These are phyloP conservation scores for Hypholoma fasciculare DNA, from an alignment of 768 basidiomycete genomes.

Conservation along the genomic window DNA sequence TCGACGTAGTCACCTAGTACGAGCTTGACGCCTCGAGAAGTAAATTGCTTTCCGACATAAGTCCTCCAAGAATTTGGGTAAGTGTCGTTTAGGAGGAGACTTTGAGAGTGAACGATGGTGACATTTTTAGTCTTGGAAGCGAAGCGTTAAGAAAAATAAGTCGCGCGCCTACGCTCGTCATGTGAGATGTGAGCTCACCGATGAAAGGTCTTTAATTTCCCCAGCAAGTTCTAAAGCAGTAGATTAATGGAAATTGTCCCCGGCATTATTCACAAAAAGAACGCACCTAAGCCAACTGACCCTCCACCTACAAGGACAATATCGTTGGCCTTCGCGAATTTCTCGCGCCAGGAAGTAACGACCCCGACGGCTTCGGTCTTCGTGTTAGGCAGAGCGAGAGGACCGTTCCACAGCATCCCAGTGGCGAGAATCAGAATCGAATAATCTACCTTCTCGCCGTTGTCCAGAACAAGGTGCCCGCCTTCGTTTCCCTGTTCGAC, in stretches of 20 bases:
- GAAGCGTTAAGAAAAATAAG: constrained; percentile 21
- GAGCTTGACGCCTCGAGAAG: constrained; percentile 46
- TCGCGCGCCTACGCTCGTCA: background rate
- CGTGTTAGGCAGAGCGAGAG: constrained; percentile 41
- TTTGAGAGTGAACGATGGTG: constrained; percentile 58
- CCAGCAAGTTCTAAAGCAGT: constrained; percentile 36
- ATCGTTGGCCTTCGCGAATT: constrained; percentile 38
- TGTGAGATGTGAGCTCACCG: constrained; percentile 26
- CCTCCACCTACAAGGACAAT: constrained; percentile 58
- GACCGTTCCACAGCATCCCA: constrained; percentile 56
- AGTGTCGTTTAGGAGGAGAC: constrained; percentile 49
- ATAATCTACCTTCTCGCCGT: constrained; percentile 51
- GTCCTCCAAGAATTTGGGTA: constrained; percentile 59
- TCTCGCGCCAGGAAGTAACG: constrained; percentile 29
- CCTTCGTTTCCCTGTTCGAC: constrained; percentile 18
- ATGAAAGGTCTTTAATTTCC: constrained; percentile 40
- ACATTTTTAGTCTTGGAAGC: constrained; percentile 41
- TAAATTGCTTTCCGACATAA: constrained; percentile 41
- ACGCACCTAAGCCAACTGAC: constrained; percentile 48
- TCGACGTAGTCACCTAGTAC: constrained; percentile 57
- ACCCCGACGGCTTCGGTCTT: constrained; percentile 25
- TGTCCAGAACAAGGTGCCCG: constrained; percentile 45
- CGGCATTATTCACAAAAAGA: constrained; percentile 24
- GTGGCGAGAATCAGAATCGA: constrained; percentile 59
- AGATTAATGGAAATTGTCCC: background rate